A percentile compares a stretch with the other conserved stretches of the same genome.
Evolutionary conservation across 2,329 filamentous ascomycete genomes (phyloP).

Genomic region (Tricladium varicosporioides): DNA sequence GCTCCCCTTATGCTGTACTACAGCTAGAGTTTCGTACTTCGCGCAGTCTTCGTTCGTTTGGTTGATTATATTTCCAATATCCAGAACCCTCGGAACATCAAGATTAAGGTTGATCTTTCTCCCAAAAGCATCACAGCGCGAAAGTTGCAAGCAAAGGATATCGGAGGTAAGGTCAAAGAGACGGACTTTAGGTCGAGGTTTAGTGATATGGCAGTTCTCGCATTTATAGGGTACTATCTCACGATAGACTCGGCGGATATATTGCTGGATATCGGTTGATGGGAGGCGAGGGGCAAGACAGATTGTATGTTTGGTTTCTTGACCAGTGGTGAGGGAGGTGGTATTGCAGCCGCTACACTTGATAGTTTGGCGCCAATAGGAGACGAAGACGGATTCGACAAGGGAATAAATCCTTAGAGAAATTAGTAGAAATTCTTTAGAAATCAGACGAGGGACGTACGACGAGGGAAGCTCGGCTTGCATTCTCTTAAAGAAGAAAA

Average conservation of each 20-base stretch:
- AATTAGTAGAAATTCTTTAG: conserved; percentile 1
- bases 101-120: conserved; percentile 23
- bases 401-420: conserved; percentile 9
- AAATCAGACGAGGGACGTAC: conserved; percentile 18
- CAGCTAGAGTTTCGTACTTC: conserved; percentile 31
- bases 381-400: conserved; percentile 24
- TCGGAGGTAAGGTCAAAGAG: conserved; percentile 27
- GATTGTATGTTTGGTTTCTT: conserved; percentile 28
- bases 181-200: conserved; percentile 12
- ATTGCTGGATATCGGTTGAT: conserved; percentile 19
- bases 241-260: conserved; percentile 24
- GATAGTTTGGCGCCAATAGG: conserved; percentile 18
- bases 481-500: conserved; percentile 28
- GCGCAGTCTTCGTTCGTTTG: conserved; percentile 10
- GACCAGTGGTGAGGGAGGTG: conserved; percentile 17
- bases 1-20: conserved; percentile 31
- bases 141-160: conserved; percentile 29
- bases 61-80: conserved; percentile 23
- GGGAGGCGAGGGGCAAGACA: conserved; percentile 23
- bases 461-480: conserved; percentile 26
- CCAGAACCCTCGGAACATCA: conserved; percentile 20
- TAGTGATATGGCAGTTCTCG: conserved; percentile 22
- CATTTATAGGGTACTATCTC: conserved; percentile 29
- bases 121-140: conserved; percentile 24
- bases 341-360: conserved; percentile 27